A percentile compares a stretch with the other conserved stretches of the same genome.
phyloP scores from a whole-genome alignment of 305 asterid genomes.

The Solanum aculeatissimum region DNA sequence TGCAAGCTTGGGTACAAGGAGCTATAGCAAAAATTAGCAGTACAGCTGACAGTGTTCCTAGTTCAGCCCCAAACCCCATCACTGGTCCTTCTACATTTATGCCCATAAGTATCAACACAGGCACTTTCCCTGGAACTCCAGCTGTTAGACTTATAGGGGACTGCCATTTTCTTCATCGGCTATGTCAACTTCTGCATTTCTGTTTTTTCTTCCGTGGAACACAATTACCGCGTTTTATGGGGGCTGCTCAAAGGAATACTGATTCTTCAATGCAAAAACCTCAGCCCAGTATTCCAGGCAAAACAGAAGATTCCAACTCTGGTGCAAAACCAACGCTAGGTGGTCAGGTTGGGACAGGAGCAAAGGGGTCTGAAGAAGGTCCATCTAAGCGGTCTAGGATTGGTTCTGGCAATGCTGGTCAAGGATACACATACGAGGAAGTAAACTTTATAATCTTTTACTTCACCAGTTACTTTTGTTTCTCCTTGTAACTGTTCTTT shows the following conservation, averaged over 20 bases:
- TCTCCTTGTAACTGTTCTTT: not conserved
- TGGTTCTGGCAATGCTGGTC: conserved; percentile 99
- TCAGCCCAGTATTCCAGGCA: conserved; percentile 48
- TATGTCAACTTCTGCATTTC: conserved; percentile 91
- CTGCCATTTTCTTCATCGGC: conserved; percentile 90
- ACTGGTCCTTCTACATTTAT: conserved; percentile 81
- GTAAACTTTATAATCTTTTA: conserved; percentile 16
- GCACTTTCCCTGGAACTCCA: conserved; percentile 99
- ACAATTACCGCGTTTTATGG: conserved; percentile 66
- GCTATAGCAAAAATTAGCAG: conserved; percentile 96
- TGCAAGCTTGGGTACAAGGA: conserved; percentile 99
- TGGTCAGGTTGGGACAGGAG: conserved; percentile 54
- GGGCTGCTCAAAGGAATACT: conserved; percentile 71
- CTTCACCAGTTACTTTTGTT: not conserved
- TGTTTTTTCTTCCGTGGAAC: conserved; percentile 93
- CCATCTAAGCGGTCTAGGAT: conserved; percentile 79
- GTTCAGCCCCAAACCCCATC: conserved; percentile 74
- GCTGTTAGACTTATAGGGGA: conserved; percentile 99
- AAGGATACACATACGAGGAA: conserved; percentile 98
- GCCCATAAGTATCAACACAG: conserved; percentile 97
- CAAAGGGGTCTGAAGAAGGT: conserved; percentile 85
- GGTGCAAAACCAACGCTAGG: conserved; percentile 43
- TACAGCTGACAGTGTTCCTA: conserved; percentile 74
- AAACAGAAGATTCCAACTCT: conserved; percentile 69
- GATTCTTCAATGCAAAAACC: conserved; percentile 70